Percentiles rank a stretch among this genome's conserved stretches.
phyloP scores from a whole-genome alignment of 225 moss, liverwort and hornwort species.

The Pleurozium schreberi region DNA sequence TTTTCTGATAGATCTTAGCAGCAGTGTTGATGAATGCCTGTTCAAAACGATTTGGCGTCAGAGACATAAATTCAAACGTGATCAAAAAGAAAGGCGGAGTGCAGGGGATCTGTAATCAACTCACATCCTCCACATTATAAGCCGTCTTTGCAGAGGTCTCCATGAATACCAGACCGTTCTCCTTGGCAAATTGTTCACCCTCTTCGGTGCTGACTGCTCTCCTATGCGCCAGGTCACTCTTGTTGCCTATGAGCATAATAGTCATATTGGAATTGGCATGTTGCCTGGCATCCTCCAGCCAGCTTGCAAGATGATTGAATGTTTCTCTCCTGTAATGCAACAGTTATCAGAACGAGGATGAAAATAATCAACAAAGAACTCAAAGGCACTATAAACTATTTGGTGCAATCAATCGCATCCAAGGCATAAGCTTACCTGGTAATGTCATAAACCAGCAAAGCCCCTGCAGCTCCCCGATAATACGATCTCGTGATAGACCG shows the following conservation, averaged over 20 bases:
- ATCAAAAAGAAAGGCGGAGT: not conserved
- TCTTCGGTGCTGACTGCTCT: slow-evolving; percentile 91
- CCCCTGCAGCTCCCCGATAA: slow-evolving; percentile 42
- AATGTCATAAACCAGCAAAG: slow-evolving; percentile 44
- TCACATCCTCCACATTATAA: slow-evolving; percentile 75
- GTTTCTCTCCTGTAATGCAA: slow-evolving; percentile 62
- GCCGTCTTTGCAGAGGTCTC: slow-evolving; percentile 93
- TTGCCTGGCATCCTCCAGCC: slow-evolving; percentile 95
- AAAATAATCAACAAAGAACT: not conserved
- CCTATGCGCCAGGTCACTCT: slow-evolving; percentile 76
- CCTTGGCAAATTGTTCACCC: slow-evolving; percentile 95
- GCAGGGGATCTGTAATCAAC: not conserved
- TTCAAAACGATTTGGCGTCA: not conserved
- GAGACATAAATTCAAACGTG: not conserved
- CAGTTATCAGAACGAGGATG: not conserved
- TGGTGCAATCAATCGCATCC: not conserved
- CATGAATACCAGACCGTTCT: slow-evolving; percentile 89
- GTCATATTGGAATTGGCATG: slow-evolving; percentile 98
- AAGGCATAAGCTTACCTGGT: slow-evolving; percentile 26
- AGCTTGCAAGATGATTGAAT: slow-evolving; percentile 94
- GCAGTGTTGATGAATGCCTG: slow-evolving; percentile 91
- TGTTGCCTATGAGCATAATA: slow-evolving; percentile 93
- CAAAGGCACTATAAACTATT: not conserved
- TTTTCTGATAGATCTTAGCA: slow-evolving; percentile 16
- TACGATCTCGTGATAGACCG: slow-evolving; percentile 44